Evolutionary conservation across 768 basidiomycete genomes (phyloP).

Genomic region (Aureoboletus auriporus): DNA sequence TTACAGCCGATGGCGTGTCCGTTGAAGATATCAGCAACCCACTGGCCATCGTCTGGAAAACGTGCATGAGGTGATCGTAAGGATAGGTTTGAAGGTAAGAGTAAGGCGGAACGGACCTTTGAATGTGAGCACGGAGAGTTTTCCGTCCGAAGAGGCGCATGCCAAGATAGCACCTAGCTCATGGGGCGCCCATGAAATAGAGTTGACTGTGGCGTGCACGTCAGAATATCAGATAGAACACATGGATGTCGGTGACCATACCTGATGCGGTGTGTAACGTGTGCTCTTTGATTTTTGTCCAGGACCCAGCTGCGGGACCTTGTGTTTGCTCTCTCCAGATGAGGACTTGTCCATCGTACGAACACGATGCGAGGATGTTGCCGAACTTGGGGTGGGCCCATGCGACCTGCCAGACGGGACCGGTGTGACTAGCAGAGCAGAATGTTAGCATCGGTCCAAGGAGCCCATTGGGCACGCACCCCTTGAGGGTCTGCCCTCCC

Average conservation of each 20-base stretch:
- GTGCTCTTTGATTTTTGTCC: slow-evolving; percentile 96
- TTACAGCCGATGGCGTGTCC: slow-evolving; percentile 97
- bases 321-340: slow-evolving; percentile 90
- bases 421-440: slow-evolving; percentile 68
- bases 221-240: slow-evolving; percentile 1
- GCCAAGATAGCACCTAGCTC: slow-evolving; percentile 95
- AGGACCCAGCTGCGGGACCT: slow-evolving; percentile 55
- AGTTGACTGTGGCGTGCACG: slow-evolving; percentile 66
- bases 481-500: slow-evolving; percentile 72
- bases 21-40: slow-evolving; percentile 92
- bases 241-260: slow-evolving; percentile 22
- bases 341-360: slow-evolving; percentile 96
- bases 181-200: slow-evolving; percentile 98
- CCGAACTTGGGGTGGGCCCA: slow-evolving; percentile 99
- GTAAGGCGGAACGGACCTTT: slow-evolving; percentile 64
- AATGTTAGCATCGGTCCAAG: background rate
- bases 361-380: slow-evolving; percentile 94
- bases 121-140: slow-evolving; percentile 93
- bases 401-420: slow-evolving; percentile 96
- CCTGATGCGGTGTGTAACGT: slow-evolving; percentile 91
- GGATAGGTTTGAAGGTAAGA: background rate
- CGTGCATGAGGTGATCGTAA: background rate
- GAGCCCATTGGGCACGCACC: slow-evolving; percentile 41
- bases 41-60: slow-evolving; percentile 85
- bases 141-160: slow-evolving; percentile 96